phyloP scores from a whole-genome alignment of 306 rosid species.

The Cucurbita maxima region DNA sequence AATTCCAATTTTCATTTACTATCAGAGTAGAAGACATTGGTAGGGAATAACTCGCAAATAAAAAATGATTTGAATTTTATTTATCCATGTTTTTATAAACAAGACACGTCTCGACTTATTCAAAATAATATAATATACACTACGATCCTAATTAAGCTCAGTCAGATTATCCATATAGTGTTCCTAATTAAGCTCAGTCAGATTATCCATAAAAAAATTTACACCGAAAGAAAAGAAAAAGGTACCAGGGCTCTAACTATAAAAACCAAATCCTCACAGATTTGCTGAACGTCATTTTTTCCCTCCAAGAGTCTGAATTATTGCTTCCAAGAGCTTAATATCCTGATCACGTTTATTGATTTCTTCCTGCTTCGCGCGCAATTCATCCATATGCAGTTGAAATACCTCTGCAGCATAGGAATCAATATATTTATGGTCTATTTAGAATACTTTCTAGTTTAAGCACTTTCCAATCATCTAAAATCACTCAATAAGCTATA shows the following conservation, averaged over 20 bases:
- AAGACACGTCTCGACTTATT: background rate
- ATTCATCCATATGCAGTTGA: constrained; percentile 88
- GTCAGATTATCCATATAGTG: background rate
- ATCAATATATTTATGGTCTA: background rate
- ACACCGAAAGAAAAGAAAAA: background rate
- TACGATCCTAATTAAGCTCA: background rate
- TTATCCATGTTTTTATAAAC: background rate
- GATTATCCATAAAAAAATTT: background rate
- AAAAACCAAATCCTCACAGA: background rate
- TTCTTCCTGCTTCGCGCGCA: constrained; percentile 72
- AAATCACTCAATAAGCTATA: too few relatives aligned
- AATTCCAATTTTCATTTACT: background rate
- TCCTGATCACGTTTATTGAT: constrained; percentile 74
- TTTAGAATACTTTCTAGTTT: too few relatives aligned
- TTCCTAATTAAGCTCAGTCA: background rate
- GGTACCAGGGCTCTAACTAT: background rate
- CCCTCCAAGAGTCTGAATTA: constrained; percentile 81
- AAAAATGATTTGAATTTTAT: background rate
- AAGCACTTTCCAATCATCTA: too few relatives aligned
- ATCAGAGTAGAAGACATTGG: background rate
- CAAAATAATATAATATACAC: background rate
- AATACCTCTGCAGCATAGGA: constrained; percentile 49
- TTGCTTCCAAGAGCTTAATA: constrained; percentile 70
- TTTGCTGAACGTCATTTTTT: constrained; percentile 14
- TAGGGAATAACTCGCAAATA: background rate